phyloP scores from a whole-genome alignment of 2,329 filamentous ascomycete species.

The Fusarium phyllophilum region DNA sequence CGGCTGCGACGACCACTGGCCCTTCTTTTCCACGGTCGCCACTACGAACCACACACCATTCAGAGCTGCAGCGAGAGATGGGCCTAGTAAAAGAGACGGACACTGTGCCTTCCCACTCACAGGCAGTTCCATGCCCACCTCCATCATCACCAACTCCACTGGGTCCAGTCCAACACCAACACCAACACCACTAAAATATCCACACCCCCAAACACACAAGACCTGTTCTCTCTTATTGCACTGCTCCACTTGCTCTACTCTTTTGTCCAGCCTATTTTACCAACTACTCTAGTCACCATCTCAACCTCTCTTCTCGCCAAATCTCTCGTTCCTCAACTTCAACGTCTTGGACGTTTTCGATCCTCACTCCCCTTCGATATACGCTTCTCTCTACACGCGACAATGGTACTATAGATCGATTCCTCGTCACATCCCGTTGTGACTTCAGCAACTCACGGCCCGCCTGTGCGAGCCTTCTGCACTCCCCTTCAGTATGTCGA shows the following conservation, averaged over 20 bases:
- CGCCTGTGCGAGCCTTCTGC: constrained; percentile 40
- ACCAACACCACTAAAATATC: constrained; percentile 38
- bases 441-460: constrained; percentile 36
- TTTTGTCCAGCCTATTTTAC: constrained; percentile 37
- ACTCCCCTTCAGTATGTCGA: constrained; percentile 42
- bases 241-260: constrained; percentile 40
- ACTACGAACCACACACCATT: constrained; percentile 16
- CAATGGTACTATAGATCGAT: constrained; percentile 44
- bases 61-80: neutral
- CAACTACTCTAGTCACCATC: constrained; percentile 29
- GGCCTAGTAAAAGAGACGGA: neutral
- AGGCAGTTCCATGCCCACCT: constrained; percentile 36
- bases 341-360: constrained; percentile 4
- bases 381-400: constrained; percentile 16
- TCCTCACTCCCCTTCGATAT: neutral
- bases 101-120: constrained; percentile 33
- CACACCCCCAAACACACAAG: constrained; percentile 42
- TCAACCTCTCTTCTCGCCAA: constrained; percentile 33
- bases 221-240: constrained; percentile 36
- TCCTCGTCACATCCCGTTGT: constrained; percentile 37
- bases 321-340: constrained; percentile 23
- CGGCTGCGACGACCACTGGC: neutral
- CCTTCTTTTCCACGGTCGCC: constrained; percentile 3
- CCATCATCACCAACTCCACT: constrained; percentile 40
- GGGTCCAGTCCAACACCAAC: constrained; percentile 24